Base-by-base conservation (phyloP, 2,329 filamentous ascomycete species). In the Scorias spongiosa region DNA sequence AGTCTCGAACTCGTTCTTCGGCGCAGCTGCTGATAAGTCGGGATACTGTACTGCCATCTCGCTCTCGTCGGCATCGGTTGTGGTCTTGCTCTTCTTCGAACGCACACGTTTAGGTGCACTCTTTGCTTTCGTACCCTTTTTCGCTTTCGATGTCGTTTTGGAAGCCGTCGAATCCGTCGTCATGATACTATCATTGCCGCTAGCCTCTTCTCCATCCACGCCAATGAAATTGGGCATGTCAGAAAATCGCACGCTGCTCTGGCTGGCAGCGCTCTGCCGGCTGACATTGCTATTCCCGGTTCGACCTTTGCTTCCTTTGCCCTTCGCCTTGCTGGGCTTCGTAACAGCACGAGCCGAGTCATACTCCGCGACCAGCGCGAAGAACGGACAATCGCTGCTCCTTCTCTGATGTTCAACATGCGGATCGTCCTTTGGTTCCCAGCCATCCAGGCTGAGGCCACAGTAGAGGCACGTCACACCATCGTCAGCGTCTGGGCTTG, bases 401-500 rank as follows among this genome's bases (percentile, higher is more conserved):
- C 91, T 78, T 44, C 76, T 79, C 54, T 80, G 78, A 59, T 98
- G 91, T 59, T 98, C 91, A 48, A 93, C 80, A 79, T 82, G 75
- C 48, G 91, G 91, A 58, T 93, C 85, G 61, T 98, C 91, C 46
- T 81, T 80, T 1, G 82, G 81, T 58, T 96, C 91, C 91, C 93
- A 98, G 6, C 87, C 87, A 61, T 96, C 89, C 10, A 98, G 73
- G 10, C 82, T 86, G 12, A 96, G 66, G 45, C 83, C 78, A 66
- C 91, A 98, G 64, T 96, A 95, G 26, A 84, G 74, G 60, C 91
- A 98, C 10, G 83, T 91, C 9, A 85, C 84, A 66, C 89, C 84
- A 61, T 98, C 91, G 51, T 91, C 81, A 10, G 80, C 85, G 7
- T 55, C 50, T 38, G 76, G 66, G 5, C 78, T 84, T 0, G 91